Base-by-base conservation (phyloP, 331 rosid species). In the Arachis monticola region DNA sequence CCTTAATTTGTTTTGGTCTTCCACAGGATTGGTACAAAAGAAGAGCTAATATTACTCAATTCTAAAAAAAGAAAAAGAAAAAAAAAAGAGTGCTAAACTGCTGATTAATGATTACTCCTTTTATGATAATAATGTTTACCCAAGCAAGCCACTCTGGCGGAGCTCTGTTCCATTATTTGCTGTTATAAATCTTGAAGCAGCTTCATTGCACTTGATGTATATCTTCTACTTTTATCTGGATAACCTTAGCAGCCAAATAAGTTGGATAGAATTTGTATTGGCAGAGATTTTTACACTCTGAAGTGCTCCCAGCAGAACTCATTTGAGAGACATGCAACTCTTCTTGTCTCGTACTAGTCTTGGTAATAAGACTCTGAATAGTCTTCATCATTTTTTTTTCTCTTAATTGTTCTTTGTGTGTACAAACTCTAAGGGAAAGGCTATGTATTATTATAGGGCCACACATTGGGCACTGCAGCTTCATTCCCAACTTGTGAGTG, bases 221-320 rank as follows among this genome's bases (percentile, higher is more conserved):
- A 22, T 83, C 83, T 7, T 83, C 87, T 30, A 47, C 50, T 38
- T 76, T 80, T 64, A 76, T 14, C 57, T 71, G 87, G 65, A 83
- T 67, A 7, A 56, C 77, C 57, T 65, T 50, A 2, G 84, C 32
- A 17, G 74, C 10, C 76, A 52, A n/a, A 31, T 83, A 75, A 59
- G 82, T 9, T 32, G 87, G 87, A 64, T 83, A 72, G 46, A 72
- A 83, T 60, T 83, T 80, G 82, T 80, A 80, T 5, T 57, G 69
- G 31, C 84, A 83, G 1, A 71, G 56, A 40, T 45, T 66, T 60
- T 79, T 76, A 61, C 62, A 44, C 51, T 79, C 10, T 14, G 69
- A 10, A 51, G 13, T 31, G 70, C 31, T 77, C 27, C 67, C 40
- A 35, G 40, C 38, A 0, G 40, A 38, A 32, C 53, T 53, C 71